These are phyloP conservation scores for Clavispora asparagi DNA, from an alignment of 805 yeast genomes.

Conservation along the genomic window DNA sequence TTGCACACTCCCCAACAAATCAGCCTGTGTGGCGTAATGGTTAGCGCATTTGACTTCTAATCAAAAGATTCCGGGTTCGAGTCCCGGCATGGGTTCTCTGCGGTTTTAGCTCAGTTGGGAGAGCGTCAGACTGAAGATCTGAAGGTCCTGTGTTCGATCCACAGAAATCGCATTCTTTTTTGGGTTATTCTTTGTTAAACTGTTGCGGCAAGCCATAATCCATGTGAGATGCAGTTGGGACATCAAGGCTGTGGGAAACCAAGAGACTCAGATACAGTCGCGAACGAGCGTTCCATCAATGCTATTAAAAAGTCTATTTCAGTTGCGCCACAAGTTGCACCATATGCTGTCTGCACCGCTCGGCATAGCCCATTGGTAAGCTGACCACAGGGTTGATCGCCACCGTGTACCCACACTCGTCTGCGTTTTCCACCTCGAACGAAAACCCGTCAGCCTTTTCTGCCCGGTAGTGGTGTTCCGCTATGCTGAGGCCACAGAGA, in stretches of 20 bases:
- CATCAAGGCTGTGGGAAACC: too few relatives aligned
- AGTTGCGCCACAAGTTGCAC: neutral
- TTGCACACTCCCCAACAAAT: neutral
- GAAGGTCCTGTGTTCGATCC: slow-evolving; percentile 18
- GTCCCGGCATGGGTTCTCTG: slow-evolving; percentile 18
- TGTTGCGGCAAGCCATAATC: too few relatives aligned
- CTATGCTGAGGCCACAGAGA: slow-evolving; percentile 64
- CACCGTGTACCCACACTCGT: slow-evolving; percentile 7
- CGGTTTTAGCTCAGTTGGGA: slow-evolving; percentile 23
- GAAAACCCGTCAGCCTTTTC: neutral
- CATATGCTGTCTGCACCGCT: slow-evolving; percentile 16
- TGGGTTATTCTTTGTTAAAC: too few relatives aligned
- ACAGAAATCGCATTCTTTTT: slow-evolving; percentile 7
- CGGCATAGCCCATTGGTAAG: slow-evolving; percentile 42
- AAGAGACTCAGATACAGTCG: too few relatives aligned
- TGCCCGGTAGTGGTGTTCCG: slow-evolving; percentile 35
- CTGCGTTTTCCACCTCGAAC: slow-evolving; percentile 4
- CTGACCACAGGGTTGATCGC: slow-evolving; percentile 36
- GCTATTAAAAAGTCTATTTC: neutral
- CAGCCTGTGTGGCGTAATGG: slow-evolving; percentile 19
- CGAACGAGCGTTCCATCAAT: too few relatives aligned
- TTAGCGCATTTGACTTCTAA: slow-evolving; percentile 19
- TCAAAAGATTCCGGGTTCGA: slow-evolving; percentile 19
- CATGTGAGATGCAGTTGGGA: too few relatives aligned
- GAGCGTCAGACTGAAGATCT: slow-evolving; percentile 28